Evolutionary conservation across 108 stramenopile genomes (phyloP), one percentile per base, ranked within the genome.

Genomic region (Discostella pseudostelligera): DNA sequence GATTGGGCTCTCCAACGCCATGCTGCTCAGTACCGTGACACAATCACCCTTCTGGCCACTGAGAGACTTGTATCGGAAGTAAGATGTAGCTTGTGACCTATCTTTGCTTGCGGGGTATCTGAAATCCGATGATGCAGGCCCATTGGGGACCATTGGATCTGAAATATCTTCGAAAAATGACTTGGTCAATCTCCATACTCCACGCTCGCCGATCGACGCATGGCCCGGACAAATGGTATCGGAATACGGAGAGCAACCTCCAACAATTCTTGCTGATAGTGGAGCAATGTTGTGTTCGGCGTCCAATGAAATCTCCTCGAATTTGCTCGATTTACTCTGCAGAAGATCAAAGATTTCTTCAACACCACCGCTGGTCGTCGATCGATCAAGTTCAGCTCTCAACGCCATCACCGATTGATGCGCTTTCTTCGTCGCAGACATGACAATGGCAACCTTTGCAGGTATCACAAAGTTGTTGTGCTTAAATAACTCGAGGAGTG

Each of bases 1-100:
- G 43, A 77, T 16, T 19, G 76, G 76, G 58, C 76, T 77, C 45
- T 77, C 69, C 48, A 70, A 77, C 13, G 51, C 59, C 35, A 70
- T 22, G 13, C 67, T 54, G 35, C 56, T 65, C 49, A 77, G 62
- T 40, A 62, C 68, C 11, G 63, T 61, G 2, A 77, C 51, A 56
- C 76, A 47, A 12, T 26, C 20, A 45, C 67, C 76, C 32, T 59
- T 69, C 13, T 70, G 48, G 19, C 36, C 48, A 3, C 76, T 69
- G 20, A 65, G 55, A 36, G 49, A 37, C 36, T 70, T 70, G 40
- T 64, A 70, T n/a, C 40, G 55, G 43, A 77, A 60, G 8, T 29
- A 54, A 8, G 69, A 43, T 6, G 76, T 39, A 22, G 76, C 76
- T 65, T 65, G 68, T 10, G 69, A 69, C 13, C 7, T 70, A 49